Evolutionary conservation across 768 basidiomycete genomes (phyloP).

Genomic region (Rhodotorula babjevae): DNA sequence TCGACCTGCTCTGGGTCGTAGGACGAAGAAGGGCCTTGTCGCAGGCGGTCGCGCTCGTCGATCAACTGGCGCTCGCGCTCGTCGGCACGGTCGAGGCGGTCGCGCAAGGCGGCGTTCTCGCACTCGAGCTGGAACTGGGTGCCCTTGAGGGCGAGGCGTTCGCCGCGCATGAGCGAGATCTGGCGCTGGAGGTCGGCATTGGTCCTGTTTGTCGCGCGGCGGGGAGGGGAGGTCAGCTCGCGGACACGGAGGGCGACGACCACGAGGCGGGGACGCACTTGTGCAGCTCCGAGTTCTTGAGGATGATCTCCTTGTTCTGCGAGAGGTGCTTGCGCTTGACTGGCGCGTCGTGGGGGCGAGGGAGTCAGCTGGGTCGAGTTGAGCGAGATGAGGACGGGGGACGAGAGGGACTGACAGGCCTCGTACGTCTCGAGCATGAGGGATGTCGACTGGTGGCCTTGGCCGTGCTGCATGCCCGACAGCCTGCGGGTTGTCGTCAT

Average conservation of each 20-base stretch:
- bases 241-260: background rate
- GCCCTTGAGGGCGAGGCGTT: conserved; percentile 36
- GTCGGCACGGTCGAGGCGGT: conserved; percentile 10
- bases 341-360: background rate
- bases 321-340: conserved; percentile 42
- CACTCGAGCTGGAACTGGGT: conserved; percentile 29
- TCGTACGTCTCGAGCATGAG: conserved; percentile 39
- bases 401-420: conserved; percentile 18
- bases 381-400: background rate
- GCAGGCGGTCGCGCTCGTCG: conserved; percentile 7
- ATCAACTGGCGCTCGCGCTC: conserved; percentile 13
- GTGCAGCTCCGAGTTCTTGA: conserved; percentile 41
- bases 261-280: conserved; percentile 16
- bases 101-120: conserved; percentile 19
- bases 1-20: conserved; percentile 29
- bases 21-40: background rate
- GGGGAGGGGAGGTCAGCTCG: background rate
- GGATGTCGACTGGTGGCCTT: conserved; percentile 13
- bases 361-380: background rate
- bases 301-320: conserved; percentile 45
- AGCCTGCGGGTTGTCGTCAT: conserved; percentile 26
- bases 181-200: conserved; percentile 40
- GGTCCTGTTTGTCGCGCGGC: conserved; percentile 17
- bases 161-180: conserved; percentile 34
- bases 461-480: conserved; percentile 6